phyloP scores from a whole-genome alignment of 2,329 filamentous ascomycete species.

The Ascochyta rabiei region DNA sequence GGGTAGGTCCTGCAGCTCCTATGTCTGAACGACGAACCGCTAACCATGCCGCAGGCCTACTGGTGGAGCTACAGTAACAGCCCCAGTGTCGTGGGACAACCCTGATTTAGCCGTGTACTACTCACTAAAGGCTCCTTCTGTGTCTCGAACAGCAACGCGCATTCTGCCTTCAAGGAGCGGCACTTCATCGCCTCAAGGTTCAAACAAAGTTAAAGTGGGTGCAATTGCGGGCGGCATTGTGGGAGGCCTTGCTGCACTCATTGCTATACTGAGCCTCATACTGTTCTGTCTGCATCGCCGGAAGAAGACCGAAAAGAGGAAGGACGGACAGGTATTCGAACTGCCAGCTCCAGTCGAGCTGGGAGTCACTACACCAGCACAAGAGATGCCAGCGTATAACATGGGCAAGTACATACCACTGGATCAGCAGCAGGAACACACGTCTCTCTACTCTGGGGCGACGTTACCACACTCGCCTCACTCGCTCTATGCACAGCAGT shows the following conservation, averaged over 20 bases:
- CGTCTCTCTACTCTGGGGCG: conserved; percentile 3
- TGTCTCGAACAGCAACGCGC: conserved; percentile 60
- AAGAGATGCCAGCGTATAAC: conserved; percentile 37
- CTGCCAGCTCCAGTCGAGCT: conserved; percentile 39
- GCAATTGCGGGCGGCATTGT: conserved; percentile 51
- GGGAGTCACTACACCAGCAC: conserved; percentile 34
- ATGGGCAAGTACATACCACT: conserved; percentile 38
- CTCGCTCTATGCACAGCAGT: conserved; percentile 27
- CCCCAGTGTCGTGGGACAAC: conserved; percentile 59
- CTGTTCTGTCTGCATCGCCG: conserved; percentile 46
- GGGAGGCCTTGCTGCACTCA: conserved; percentile 45
- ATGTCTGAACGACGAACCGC: conserved; percentile 18
- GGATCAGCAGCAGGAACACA: conserved; percentile 28
- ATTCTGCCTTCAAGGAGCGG: conserved; percentile 40
- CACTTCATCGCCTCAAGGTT: conserved; percentile 10
- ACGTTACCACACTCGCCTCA: conserved; percentile 21
- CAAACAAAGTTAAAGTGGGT: conserved; percentile 38
- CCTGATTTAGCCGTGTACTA: conserved; percentile 62
- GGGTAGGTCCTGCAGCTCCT: conserved; percentile 34
- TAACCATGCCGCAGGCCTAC: conserved; percentile 42
- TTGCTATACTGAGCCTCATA: conserved; percentile 40
- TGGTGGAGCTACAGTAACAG: conserved; percentile 61
- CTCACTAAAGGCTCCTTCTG: conserved; percentile 55
- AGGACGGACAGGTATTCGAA: conserved; percentile 8
- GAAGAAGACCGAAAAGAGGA: conserved; percentile 39